These are phyloP conservation scores for Geotrichum phurueaensis DNA, from an alignment of 1,139 yeast species.

Conservation along the genomic window DNA sequence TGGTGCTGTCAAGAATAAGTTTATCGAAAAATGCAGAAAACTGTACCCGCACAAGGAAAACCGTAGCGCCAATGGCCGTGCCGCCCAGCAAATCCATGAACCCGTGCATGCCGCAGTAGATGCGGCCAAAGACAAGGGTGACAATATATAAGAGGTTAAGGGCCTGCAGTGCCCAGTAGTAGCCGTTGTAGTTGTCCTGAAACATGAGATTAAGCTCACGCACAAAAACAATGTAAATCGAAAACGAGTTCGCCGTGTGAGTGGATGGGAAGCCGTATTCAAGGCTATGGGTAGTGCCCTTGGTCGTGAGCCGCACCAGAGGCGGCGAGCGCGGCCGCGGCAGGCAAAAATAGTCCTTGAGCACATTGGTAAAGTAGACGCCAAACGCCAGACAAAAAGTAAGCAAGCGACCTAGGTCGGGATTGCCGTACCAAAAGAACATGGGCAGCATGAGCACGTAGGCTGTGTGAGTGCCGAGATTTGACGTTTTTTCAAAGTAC, in stretches of 20 bases:
- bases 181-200: neutral
- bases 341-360: conserved; percentile 79
- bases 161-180: conserved; percentile 14
- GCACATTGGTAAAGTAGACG: conserved; percentile 66
- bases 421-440: conserved; percentile 76
- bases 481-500: conserved; percentile 84
- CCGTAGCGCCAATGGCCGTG: conserved; percentile 49
- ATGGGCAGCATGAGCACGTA: conserved; percentile 82
- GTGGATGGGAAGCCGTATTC: conserved; percentile 95
- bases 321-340: conserved; percentile 96
- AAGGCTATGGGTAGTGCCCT: conserved; percentile 68
- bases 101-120: conserved; percentile 98
- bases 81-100: conserved; percentile 71
- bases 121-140: conserved; percentile 69
- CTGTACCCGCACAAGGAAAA: conserved; percentile 25
- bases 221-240: conserved; percentile 55
- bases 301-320: conserved; percentile 78
- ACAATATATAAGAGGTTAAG: conserved; percentile 46
- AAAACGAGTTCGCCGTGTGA: conserved; percentile 88
- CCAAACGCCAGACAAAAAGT: conserved; percentile 79
- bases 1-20: neutral
- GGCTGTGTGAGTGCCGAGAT: conserved; percentile 87
- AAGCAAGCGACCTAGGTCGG: conserved; percentile 52
- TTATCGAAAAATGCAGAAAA: conserved; percentile 18
- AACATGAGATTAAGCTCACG: conserved; percentile 3